Evolutionary conservation across 371 early-diverging fungal species (phyloP), one percentile per base, ranked within the genome.

Genomic region (Mucor circinelloides): DNA sequence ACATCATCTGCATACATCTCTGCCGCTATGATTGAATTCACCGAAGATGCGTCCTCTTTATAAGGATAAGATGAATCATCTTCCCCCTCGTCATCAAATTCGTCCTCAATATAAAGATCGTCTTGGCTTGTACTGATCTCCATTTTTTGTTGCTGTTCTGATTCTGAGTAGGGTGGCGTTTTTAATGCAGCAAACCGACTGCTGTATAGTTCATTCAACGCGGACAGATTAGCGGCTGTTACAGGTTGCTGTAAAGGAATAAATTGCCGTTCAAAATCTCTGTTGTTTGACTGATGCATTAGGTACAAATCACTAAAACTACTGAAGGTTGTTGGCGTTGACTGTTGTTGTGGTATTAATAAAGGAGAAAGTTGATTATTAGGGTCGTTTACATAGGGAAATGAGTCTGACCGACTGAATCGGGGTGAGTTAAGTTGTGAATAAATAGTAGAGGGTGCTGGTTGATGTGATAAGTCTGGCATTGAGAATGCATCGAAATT

Each of bases 1-100:
- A 48, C 67, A 60, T 76, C 69, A 42, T 76, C 57, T 12, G 65
- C 55, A 65, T 70, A 65, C 19, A 67, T 38, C 56, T 67, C 68
- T n/a, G 61, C 61, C 4, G 57, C 61, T 13, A 60, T 36, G 27
- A 64, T 69, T 27, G 69, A 69, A 17, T 69, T 69, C 10, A 64
- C 55, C 1, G 69, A 69, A 13, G 69, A 69, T 0, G 64, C 38
- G 19, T 63, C 50, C 32, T 58, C 48, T 25, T 64, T 38, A 10
- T 42, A 23, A 13, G 59, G 58, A 40, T 44, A 64, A 23, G 54
- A 50, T 10, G 54, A 50, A 57, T 56, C 58, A 25, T 65, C 70
- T 19, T 69, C 70, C 9, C 44, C 70, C 6, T 57, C 10, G 10
- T 60, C 58, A 12, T 63, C 48, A 19, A 6, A 50, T 32, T 64